phyloP scores from a whole-genome alignment of 2,329 filamentous ascomycete species.

The Fusarium keratoplasticum region DNA sequence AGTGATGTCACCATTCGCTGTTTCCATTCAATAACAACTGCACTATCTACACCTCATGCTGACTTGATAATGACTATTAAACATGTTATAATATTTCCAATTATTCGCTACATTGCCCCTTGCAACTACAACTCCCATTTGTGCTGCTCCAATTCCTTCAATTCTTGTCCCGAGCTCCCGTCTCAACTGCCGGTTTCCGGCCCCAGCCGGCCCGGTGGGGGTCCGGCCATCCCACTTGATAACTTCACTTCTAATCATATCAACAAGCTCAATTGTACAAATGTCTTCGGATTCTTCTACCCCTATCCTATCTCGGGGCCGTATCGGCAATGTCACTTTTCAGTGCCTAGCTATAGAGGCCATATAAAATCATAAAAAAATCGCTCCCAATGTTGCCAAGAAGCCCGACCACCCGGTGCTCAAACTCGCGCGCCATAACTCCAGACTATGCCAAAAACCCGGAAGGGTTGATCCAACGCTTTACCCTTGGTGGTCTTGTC shows the following conservation, averaged over 20 bases:
- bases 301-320: background rate
- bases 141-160: background rate
- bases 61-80: background rate
- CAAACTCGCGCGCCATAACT: conserved; percentile 19
- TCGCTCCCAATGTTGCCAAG: conserved; percentile 13
- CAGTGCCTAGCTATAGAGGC: background rate
- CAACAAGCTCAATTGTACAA: background rate
- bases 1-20: conserved; percentile 34
- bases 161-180: background rate
- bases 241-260: background rate
- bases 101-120: too few relatives aligned
- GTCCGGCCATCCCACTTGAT: background rate
- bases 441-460: conserved; percentile 23
- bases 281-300: background rate
- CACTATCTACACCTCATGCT: background rate
- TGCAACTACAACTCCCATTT: background rate
- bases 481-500: background rate
- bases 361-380: background rate
- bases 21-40: background rate
- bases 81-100: background rate
- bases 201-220: conserved; percentile 4
- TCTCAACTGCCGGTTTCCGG: conserved; percentile 1
- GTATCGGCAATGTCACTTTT: background rate
- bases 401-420: background rate
- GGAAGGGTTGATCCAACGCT: background rate